Evolutionary conservation across 2,329 filamentous ascomycete genomes (phyloP), one percentile per base, ranked within the genome.

Genomic region (Arthroderma sp.): DNA sequence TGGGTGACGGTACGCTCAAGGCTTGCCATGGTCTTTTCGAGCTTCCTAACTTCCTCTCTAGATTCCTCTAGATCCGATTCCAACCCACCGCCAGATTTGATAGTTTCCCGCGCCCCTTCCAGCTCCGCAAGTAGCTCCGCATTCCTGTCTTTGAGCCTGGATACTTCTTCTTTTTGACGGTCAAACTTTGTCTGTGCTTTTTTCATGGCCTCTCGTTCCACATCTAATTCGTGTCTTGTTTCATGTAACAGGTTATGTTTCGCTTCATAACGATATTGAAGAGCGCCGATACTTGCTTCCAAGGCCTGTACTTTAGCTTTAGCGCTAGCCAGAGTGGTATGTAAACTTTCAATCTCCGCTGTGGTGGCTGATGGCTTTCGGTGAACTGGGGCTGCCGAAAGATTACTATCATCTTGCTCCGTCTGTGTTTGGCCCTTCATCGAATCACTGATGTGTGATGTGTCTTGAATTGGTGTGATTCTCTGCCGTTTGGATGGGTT

Each of bases 221-320:
- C 49, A 55, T 73, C 70, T 3, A 70, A 69, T 54, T 74, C 69
- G 52, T 66, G 66, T 21, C 72, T 68, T 15, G 68, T 62, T 55
- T 67, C 66, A 61, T 73, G 71, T 13, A 73, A 58, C 49, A 74
- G 67, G 7, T 65, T 67, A 17, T 65, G 69, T 57, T 69, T 68
- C 53, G 61, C 70, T 64, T 77, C 75, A 58, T 75, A 76, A 54
- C 74, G 73, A 64, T 73, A 71, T 61, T 76, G 74, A 8, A 77
- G 62, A 6, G 59, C 53, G 17, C 66, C 64, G 53, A 75, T 64
- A 4, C 63, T 65, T 44, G 65, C 63, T 52, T 73, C 68, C 49
- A 68, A 66, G 54, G 71, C 67, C 33, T 64, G 62, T 9, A 69
- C 61, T 43, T 68, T 68, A 51, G 63, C 58, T 55, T 67, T 62